These are phyloP conservation scores for Pichia sp. DNA, from an alignment of 1,139 yeast genomes.

Conservation along the genomic window DNA sequence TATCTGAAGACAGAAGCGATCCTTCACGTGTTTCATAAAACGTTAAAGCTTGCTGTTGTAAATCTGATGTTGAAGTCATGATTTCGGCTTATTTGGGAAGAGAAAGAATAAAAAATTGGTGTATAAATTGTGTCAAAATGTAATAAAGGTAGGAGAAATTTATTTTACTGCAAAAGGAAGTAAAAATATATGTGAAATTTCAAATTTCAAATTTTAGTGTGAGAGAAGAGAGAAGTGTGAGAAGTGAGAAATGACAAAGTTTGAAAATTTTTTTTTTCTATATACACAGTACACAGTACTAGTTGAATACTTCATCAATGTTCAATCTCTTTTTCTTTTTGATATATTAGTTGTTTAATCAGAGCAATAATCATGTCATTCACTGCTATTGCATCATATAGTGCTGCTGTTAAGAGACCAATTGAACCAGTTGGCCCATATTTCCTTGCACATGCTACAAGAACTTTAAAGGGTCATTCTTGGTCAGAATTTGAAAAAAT, in stretches of 20 bases:
- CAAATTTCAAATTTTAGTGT: not conserved
- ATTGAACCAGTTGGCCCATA: constrained; percentile 96
- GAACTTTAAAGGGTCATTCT: constrained; percentile 94
- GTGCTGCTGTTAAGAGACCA: constrained; percentile 70
- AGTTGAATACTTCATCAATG: too few relatives aligned
- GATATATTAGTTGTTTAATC: not conserved
- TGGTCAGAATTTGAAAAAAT: constrained; percentile 96
- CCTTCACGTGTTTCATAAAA: constrained; percentile 51
- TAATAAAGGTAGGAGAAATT: too few relatives aligned
- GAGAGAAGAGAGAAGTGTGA: not conserved
- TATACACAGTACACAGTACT: too few relatives aligned
- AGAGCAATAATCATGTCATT: constrained; percentile 14
- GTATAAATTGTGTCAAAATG: too few relatives aligned
- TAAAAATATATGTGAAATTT: not conserved
- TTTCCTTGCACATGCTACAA: constrained; percentile 93
- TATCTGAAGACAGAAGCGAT: constrained; percentile 23
- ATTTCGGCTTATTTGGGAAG: not conserved
- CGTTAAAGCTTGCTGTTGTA: constrained; percentile 54
- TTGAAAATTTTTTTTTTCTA: not conserved
- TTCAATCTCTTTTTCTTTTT: too few relatives aligned
- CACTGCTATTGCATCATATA: constrained; percentile 43
- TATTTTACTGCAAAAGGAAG: too few relatives aligned
- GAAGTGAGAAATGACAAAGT: not conserved
- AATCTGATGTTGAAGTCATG: constrained; percentile 24
- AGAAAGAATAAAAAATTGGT: not conserved